Conservation (phyloP, 2,329 filamentous ascomycete genomes). For the Coleophoma crateriformis region DNA sequence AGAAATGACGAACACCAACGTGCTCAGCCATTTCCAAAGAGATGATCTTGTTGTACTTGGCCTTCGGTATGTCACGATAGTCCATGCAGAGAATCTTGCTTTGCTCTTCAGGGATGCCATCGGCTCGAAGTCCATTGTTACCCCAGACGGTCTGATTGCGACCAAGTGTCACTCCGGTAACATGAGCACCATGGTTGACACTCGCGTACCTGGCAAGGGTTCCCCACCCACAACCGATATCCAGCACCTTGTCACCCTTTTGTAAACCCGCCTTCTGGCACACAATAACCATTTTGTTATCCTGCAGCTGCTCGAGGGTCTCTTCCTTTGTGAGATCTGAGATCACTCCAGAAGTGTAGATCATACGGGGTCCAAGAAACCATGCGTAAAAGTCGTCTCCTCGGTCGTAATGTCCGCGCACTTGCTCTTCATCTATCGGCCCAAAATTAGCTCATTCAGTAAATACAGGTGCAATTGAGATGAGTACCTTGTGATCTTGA, state of each 20-base stretch:
- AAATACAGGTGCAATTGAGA: background rate
- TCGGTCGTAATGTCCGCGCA: slow-evolving; percentile 26
- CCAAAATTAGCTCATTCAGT: slow-evolving; percentile 16
- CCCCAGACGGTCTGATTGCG: slow-evolving; percentile 70
- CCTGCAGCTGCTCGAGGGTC: slow-evolving; percentile 26
- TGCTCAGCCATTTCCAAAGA: slow-evolving; percentile 72
- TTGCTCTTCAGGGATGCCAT: slow-evolving; percentile 56
- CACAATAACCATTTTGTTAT: slow-evolving; percentile 57
- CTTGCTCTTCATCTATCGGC: slow-evolving; percentile 25
- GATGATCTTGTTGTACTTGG: slow-evolving; percentile 64
- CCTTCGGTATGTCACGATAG: slow-evolving; percentile 60
- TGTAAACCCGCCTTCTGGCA: slow-evolving; percentile 63
- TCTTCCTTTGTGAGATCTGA: slow-evolving; percentile 23
- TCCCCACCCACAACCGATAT: slow-evolving; percentile 66
- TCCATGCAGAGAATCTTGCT: slow-evolving; percentile 64
- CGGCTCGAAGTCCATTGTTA: slow-evolving; percentile 57
- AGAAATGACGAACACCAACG: slow-evolving; percentile 63
- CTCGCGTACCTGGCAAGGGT: slow-evolving; percentile 67
- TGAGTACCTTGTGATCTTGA: slow-evolving; percentile 15
- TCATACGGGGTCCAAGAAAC: slow-evolving; percentile 29
- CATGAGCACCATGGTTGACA: slow-evolving; percentile 67
- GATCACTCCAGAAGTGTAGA: slow-evolving; percentile 28
- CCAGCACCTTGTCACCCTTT: slow-evolving; percentile 55
- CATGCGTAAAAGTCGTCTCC: slow-evolving; percentile 28
- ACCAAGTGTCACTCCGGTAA: slow-evolving; percentile 68